Conservation (phyloP, 768 basidiomycete genomes). For the Rhodotorula babjevae region DNA sequence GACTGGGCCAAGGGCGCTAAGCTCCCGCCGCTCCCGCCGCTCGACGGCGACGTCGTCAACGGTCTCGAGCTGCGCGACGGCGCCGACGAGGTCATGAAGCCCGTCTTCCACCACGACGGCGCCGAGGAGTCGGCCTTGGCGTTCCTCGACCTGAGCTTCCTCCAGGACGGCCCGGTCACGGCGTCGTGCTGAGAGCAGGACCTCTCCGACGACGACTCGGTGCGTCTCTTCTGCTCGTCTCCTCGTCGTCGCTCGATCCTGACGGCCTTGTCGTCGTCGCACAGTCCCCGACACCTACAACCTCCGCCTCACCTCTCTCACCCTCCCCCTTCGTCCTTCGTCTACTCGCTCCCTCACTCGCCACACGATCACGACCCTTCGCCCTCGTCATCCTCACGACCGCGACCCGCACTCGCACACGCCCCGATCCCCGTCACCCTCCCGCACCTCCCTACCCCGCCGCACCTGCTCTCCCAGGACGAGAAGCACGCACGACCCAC, state of each 20-base stretch:
- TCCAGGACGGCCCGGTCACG: slow-evolving; percentile 2
- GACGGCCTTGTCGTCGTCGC: neutral
- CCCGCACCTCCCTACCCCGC: neutral
- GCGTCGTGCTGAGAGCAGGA: neutral
- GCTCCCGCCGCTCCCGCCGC: neutral
- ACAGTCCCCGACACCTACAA: slow-evolving; percentile 24
- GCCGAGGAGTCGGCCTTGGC: slow-evolving; percentile 8
- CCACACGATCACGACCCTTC: too few relatives aligned
- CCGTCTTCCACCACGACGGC: neutral
- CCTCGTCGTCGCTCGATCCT: too few relatives aligned
- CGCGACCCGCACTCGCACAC: neutral
- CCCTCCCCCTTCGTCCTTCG: neutral
- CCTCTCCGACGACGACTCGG: neutral
- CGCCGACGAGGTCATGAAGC: neutral
- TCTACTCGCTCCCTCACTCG: neutral
- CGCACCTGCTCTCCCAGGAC: too few relatives aligned
- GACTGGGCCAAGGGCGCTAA: slow-evolving; percentile 16
- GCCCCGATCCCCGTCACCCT: neutral
- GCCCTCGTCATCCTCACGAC: neutral
- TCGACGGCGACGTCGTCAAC: neutral
- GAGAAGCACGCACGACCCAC: too few relatives aligned
- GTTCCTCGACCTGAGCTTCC: slow-evolving; percentile 20
- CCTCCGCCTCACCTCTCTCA: neutral
- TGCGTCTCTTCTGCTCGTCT: neutral
- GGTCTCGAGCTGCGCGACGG: neutral